Percentiles rank a stretch among this genome's conserved stretches.
Evolutionary conservation across 2,329 filamentous ascomycete genomes (phyloP).

Genomic region (Aspergillus aculeatus): DNA sequence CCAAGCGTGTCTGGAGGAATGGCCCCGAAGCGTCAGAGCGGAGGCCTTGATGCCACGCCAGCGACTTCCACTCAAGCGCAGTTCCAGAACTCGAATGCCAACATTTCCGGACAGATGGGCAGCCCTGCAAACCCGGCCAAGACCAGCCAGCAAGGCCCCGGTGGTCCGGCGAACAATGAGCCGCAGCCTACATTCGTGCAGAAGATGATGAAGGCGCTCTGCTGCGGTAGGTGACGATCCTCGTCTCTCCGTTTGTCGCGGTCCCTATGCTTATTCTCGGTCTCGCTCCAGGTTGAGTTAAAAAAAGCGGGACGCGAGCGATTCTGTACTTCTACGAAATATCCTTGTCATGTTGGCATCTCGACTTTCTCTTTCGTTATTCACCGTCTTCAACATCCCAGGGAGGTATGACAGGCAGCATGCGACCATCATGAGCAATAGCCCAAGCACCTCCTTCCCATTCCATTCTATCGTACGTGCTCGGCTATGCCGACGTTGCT

Average conservation of each 20-base stretch:
- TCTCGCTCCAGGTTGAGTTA: conserved; percentile 33
- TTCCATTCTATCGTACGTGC: conserved; percentile 17
- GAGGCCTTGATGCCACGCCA: conserved; percentile 68
- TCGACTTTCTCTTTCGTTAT: conserved; percentile 20
- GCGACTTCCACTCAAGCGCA: conserved; percentile 92
- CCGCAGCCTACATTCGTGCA: conserved; percentile 78
- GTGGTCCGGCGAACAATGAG: conserved; percentile 60
- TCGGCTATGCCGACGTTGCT: conserved; percentile 16
- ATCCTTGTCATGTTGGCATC: conserved; percentile 20
- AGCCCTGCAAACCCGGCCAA: conserved; percentile 57
- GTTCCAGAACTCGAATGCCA: conserved; percentile 92
- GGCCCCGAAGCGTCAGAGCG: conserved; percentile 72
- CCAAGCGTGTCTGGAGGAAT: conserved; percentile 74
- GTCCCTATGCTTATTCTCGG: conserved; percentile 24
- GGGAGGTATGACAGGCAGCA: conserved; percentile 20
- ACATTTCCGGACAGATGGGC: conserved; percentile 66
- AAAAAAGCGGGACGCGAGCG: conserved; percentile 16
- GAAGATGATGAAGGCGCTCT: conserved; percentile 89
- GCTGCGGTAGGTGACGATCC: conserved; percentile 66
- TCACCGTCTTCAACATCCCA: conserved; percentile 15
- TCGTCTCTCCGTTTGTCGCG: conserved; percentile 15
- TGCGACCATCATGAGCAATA: conserved; percentile 20
- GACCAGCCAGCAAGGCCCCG: conserved; percentile 56
- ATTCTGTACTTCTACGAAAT: conserved; percentile 23
- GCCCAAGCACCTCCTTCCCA: conserved; percentile 10